These are phyloP conservation scores for Xylaria sp. DNA, from an alignment of 2,329 filamentous ascomycete species.

Conservation along the genomic window DNA sequence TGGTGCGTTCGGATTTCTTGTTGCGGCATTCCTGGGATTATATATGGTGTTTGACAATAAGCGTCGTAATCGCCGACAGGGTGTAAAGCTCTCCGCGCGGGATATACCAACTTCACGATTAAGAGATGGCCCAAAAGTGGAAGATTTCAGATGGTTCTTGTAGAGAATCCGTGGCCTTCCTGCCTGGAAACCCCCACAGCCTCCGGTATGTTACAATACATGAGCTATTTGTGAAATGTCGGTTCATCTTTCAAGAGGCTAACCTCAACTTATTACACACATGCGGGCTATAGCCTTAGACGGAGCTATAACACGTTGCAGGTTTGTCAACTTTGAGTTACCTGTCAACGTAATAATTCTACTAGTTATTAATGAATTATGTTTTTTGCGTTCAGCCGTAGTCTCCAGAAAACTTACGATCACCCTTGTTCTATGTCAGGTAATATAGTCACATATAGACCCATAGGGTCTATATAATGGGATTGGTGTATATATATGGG, in stretches of 20 bases:
- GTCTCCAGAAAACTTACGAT: no score
- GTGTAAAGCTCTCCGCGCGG: slow-evolving; percentile 62
- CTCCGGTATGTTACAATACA: not conserved
- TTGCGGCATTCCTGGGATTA: slow-evolving; percentile 65
- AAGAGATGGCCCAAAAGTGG: slow-evolving; percentile 62
- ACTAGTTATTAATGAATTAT: no score
- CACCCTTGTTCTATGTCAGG: no score
- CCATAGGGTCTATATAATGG: no score
- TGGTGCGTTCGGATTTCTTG: slow-evolving; percentile 66
- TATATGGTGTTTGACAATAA: slow-evolving; percentile 75
- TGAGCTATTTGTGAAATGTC: not conserved
- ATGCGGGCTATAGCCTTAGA: no score
- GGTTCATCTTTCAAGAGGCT: not conserved
- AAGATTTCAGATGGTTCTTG: slow-evolving; percentile 69
- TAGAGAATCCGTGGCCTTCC: slow-evolving; percentile 38
- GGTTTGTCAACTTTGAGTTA: no score
- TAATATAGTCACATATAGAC: no score
- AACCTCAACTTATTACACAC: not conserved
- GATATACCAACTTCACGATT: slow-evolving; percentile 67
- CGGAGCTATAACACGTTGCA: no score
- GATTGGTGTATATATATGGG: no score
- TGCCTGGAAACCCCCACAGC: not conserved
- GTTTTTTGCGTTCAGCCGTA: no score
- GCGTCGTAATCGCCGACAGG: slow-evolving; percentile 66
- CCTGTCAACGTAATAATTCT: no score